Evolutionary conservation across 805 yeast species (phyloP).

Genomic region (Maudiozyma saulgeensis): DNA sequence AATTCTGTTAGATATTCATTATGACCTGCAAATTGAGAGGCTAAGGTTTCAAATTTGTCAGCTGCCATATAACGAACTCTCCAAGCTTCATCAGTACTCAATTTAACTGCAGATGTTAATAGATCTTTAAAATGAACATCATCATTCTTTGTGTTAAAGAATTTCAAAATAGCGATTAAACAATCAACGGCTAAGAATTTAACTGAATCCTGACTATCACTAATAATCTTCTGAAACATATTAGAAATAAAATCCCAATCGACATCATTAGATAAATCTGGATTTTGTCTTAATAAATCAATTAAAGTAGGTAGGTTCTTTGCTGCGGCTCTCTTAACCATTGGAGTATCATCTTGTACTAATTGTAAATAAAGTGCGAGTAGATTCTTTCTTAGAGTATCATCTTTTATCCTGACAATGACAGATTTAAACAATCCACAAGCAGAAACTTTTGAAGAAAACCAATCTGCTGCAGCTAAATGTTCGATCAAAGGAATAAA

Average conservation of each 20-base stretch:
- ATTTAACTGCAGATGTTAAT: conserved; percentile 53
- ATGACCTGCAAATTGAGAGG: conserved; percentile 50
- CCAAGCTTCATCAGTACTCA: conserved; percentile 90
- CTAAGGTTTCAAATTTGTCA: conserved; percentile 75
- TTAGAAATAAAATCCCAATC: conserved; percentile 73
- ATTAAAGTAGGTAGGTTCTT: conserved; percentile 68
- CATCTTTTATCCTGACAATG: conserved; percentile 44
- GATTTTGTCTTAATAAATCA: conserved; percentile 43
- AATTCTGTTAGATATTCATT: conserved; percentile 44
- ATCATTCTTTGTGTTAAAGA: conserved; percentile 51
- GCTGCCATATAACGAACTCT: conserved; percentile 97
- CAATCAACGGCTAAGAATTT: conserved; percentile 84
- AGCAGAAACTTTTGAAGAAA: conserved; percentile 81
- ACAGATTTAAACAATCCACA: conserved; percentile 78
- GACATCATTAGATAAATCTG: conserved; percentile 39
- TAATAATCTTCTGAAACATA: conserved; percentile 69
- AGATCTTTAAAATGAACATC: conserved; percentile 52
- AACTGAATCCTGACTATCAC: conserved; percentile 91
- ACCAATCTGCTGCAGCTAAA: conserved; percentile 87
- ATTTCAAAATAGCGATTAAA: conserved; percentile 68
- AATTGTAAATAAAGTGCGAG: conserved; percentile 60
- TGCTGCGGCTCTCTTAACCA: conserved; percentile 95
- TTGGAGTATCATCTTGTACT: conserved; percentile 86
- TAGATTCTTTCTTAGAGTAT: conserved; percentile 48
- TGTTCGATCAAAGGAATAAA: conserved; percentile 71